A percentile compares a stretch with the other conserved stretches of the same genome.
Evolutionary conservation across 2,329 filamentous ascomycete species (phyloP).

Genomic region (Thyridium curvatum): DNA sequence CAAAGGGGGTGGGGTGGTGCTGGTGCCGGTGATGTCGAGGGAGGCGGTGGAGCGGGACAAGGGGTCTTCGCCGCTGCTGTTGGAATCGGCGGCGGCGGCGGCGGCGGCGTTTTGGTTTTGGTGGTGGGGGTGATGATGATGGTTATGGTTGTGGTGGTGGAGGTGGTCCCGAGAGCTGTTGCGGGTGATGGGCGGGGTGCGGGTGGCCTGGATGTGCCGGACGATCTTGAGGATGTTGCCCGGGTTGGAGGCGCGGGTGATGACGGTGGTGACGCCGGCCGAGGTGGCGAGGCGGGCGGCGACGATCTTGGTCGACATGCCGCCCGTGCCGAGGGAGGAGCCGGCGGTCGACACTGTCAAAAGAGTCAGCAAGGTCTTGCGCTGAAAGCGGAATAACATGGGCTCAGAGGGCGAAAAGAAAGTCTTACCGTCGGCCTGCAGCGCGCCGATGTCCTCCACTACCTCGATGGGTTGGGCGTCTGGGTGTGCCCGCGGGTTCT

Average conservation of each 20-base stretch:
- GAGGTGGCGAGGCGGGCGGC: conserved; percentile 88
- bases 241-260: conserved; percentile 88
- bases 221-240: conserved; percentile 89
- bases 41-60: conserved; percentile 36
- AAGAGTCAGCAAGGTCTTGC: conserved; percentile 8
- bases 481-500: conserved; percentile 80
- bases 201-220: conserved; percentile 64
- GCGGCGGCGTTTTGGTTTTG: conserved; percentile 10
- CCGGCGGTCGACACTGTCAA: conserved; percentile 74
- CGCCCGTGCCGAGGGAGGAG: conserved; percentile 84
- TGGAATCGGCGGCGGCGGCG: conserved; percentile 14
- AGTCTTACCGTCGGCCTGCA: conserved; percentile 69
- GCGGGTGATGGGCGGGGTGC: conserved; percentile 24
- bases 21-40: conserved; percentile 25
- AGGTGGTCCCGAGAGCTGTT: conserved; percentile 3
- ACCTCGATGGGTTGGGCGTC: conserved; percentile 88
- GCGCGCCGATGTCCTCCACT: conserved; percentile 76
- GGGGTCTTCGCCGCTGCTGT: conserved; percentile 23
- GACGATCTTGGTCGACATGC: conserved; percentile 96
- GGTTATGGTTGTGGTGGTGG: conserved; percentile 3
- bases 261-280: conserved; percentile 91
- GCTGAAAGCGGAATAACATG: not conserved
- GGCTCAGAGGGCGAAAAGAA: not conserved
- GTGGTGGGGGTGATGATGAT: conserved; percentile 8
- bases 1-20: conserved; percentile 49